Base-by-base conservation (phyloP, 2,329 filamentous ascomycete genomes). In the Esteya vermicola region DNA sequence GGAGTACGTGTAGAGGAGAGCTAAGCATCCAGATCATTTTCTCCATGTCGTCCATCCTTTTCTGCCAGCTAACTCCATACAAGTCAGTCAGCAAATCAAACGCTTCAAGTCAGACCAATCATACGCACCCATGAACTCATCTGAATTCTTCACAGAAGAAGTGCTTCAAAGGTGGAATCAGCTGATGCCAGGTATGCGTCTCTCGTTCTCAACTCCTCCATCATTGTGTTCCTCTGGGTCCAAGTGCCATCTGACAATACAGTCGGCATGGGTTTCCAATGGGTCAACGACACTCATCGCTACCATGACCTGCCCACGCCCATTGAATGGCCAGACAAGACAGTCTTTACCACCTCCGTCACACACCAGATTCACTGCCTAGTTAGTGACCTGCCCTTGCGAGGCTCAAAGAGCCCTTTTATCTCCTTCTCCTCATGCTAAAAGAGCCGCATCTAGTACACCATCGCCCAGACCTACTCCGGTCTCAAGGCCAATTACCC, bases 391-490 rank as follows among this genome's bases (percentile, higher is more conserved):
- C n/a, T n/a, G n/a, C n/a, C n/a, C n/a, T n/a, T n/a, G n/a, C n/a
- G n/a, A n/a, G n/a, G n/a, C n/a, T n/a, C n/a, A n/a, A n/a, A n/a
- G n/a, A n/a, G 33, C 50, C 18, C 10, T 4, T 13, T 16, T 18
- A 4, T 16, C 9, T 32, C 12, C 2, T 12, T 5, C 12, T 7
- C 6, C 9, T 5, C 20, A 12, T n/a, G n/a, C n/a, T n/a, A n/a
- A n/a, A n/a, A n/a, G n/a, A n/a, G n/a, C 19, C 20, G 6, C 10
- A 4, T 9, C 6, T 19, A 16, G 25, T 33, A 57, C 47, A 58
- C 61, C 45, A 58, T 64, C 32, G 60, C 59, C 25, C 59, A 63
- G 47, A 63, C 59, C 6, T 65, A 64, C 52, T 63, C 61, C 0
- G 61, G 60, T 19, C 51, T 64, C 36, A 57, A 53, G 35, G 55